Percentiles rank a stretch among this genome's conserved stretches.
Evolutionary conservation across 1,284 basidiomycete genomes (phyloP).

Genomic region (Apiotrichum siamense): DNA sequence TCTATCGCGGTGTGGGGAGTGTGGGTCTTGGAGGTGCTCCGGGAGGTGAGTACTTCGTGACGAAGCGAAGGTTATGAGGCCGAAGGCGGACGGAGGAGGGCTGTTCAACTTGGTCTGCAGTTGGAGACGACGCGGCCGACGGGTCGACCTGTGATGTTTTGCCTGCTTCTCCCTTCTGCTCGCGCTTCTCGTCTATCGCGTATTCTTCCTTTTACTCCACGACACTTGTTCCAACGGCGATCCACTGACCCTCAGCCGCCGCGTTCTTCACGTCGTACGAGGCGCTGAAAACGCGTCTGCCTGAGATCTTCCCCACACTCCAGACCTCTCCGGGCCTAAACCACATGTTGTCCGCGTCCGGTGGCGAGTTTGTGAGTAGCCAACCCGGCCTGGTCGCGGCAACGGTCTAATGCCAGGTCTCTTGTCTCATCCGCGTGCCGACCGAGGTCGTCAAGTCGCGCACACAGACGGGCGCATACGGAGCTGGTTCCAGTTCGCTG

Average conservation of each 20-base stretch:
- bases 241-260: slow-evolving; percentile 58
- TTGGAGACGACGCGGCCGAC: no score
- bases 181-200: background rate
- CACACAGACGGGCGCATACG: slow-evolving; percentile 67
- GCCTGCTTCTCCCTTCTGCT: no score
- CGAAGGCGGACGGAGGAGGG: background rate
- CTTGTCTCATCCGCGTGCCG: slow-evolving; percentile 87
- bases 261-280: slow-evolving; percentile 96
- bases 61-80: background rate
- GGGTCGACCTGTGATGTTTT: no score
- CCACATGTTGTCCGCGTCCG: slow-evolving; percentile 73
- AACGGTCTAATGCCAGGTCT: slow-evolving; percentile 55
- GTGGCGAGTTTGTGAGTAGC: slow-evolving; percentile 67
- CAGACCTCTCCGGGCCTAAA: slow-evolving; percentile 60
- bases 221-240: background rate
- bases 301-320: slow-evolving; percentile 47
- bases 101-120: background rate
- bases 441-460: slow-evolving; percentile 90
- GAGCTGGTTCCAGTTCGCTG: slow-evolving; percentile 43
- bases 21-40: slow-evolving; percentile 94
- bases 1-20: slow-evolving; percentile 92
- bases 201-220: background rate
- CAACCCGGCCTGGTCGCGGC: slow-evolving; percentile 9
- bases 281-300: slow-evolving; percentile 68
- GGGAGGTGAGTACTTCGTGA: slow-evolving; percentile 60